A percentile compares a stretch with the other conserved stretches of the same genome.
These are phyloP conservation scores for Pistacia vera DNA, from an alignment of 345 rosid genomes.

Conservation along the genomic window DNA sequence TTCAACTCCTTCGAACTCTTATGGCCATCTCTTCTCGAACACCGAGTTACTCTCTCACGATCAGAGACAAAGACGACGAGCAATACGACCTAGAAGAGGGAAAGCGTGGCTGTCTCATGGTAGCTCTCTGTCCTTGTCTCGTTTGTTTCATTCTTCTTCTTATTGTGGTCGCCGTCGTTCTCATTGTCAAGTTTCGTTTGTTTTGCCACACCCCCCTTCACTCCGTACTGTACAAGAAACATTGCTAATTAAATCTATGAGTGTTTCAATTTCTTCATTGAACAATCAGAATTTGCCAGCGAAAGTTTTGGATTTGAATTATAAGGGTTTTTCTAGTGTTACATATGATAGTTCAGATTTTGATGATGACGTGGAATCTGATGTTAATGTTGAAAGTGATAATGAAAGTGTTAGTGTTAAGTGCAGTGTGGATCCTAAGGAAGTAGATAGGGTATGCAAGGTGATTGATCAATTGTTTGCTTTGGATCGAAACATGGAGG, in stretches of 20 bases:
- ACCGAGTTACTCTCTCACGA: conserved; percentile 38
- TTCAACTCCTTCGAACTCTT: conserved; percentile 13
- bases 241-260: conserved; percentile 33
- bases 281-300: not conserved
- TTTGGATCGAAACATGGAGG: conserved; percentile 88
- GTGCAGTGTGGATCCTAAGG: conserved; percentile 41
- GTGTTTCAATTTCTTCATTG: not conserved
- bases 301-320: conserved; percentile 5
- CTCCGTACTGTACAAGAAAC: conserved; percentile 51
- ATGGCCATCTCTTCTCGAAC: conserved; percentile 45
- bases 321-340: conserved; percentile 38
- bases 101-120: conserved; percentile 41
- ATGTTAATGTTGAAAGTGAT: conserved; percentile 16
- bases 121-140: conserved; percentile 58
- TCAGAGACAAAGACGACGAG: conserved; percentile 33
- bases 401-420: conserved; percentile 8
- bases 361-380: conserved; percentile 33
- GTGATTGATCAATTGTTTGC: conserved; percentile 85
- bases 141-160: conserved; percentile 55
- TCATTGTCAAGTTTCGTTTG: conserved; percentile 56
- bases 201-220: conserved; percentile 74
- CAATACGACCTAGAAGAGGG: conserved; percentile 34
- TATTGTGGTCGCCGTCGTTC: conserved; percentile 49
- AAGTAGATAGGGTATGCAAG: conserved; percentile 78
- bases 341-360: conserved; percentile 23